These are phyloP conservation scores for Canna indica DNA, from an alignment of 176 grass and related monocot species.

Conservation along the genomic window DNA sequence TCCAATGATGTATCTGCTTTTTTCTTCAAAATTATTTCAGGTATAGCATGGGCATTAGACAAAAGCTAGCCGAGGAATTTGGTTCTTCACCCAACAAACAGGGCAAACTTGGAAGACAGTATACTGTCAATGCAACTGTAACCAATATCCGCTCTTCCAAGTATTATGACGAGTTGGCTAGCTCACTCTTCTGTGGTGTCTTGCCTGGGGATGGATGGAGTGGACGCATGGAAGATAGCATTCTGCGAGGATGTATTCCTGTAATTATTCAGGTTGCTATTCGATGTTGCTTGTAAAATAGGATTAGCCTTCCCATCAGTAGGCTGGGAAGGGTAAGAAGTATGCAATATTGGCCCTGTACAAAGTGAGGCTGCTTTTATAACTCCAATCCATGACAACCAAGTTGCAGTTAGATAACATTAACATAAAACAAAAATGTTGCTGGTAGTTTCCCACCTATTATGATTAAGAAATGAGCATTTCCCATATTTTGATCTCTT, in stretches of 20 bases:
- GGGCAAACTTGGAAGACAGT: conserved; percentile 68
- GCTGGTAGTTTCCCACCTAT: not conserved
- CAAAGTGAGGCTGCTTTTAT: not conserved
- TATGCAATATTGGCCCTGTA: conserved; percentile 1
- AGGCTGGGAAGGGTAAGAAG: not conserved
- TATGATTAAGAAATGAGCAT: not conserved
- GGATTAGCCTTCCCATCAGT: not conserved
- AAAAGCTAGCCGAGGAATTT: conserved; percentile 78
- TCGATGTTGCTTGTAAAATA: not conserved
- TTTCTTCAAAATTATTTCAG: conserved; percentile 39
- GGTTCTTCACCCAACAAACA: conserved; percentile 75
- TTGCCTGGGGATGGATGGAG: conserved; percentile 97
- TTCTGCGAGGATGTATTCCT: conserved; percentile 86
- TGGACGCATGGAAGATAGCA: conserved; percentile 89
- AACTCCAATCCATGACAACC: not conserved
- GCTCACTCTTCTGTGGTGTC: conserved; percentile 85
- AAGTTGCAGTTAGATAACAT: not conserved
- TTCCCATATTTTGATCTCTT: not conserved
- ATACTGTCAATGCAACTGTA: conserved; percentile 52
- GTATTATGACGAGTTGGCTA: conserved; percentile 74
- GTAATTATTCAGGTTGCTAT: conserved; percentile 83
- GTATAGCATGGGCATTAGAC: conserved; percentile 89
- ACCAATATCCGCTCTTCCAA: conserved; percentile 53
- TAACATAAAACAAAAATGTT: not conserved
- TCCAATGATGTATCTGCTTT: conserved; percentile 2